Conservation (phyloP, 495 filamentous ascomycete genomes). For the Peziza echinospora region DNA sequence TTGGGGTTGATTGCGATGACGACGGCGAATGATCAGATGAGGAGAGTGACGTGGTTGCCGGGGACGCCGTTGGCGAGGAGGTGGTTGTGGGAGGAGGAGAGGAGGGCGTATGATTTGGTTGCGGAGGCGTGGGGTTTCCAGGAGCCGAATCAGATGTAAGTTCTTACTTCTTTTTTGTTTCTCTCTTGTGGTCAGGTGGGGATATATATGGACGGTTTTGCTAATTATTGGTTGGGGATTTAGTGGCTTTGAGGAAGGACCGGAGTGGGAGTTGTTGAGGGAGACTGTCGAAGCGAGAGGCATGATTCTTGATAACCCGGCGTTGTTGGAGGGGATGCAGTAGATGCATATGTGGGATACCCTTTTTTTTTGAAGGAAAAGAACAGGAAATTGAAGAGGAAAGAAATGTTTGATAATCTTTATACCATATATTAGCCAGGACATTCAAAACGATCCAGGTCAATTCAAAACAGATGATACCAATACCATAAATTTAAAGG, state of each 20-base stretch:
- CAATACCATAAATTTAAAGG: too few species aligned
- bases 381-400: too few species aligned
- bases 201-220: too few species aligned
- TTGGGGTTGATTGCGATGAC: conserved; percentile 66
- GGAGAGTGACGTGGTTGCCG: conserved; percentile 64
- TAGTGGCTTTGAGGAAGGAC: conserved; percentile 74
- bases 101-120: conserved; percentile 69
- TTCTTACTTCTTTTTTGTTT: too few species aligned
- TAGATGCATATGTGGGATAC: too few species aligned
- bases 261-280: conserved; percentile 64
- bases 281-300: conserved; percentile 59
- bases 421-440: too few species aligned
- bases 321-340: conserved; percentile 83
- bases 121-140: conserved; percentile 79
- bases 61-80: conserved; percentile 61
- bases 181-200: too few species aligned
- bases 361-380: too few species aligned
- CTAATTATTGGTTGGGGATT: too few species aligned
- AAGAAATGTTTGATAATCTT: too few species aligned
- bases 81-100: conserved; percentile 86
- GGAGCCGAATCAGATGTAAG: conserved; percentile 23
- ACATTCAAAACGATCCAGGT: too few species aligned
- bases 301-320: conserved; percentile 73
- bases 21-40: conserved; percentile 84
- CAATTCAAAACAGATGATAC: too few species aligned